A percentile compares a stretch with the other conserved stretches of the same genome.
phyloP scores from a whole-genome alignment of 805 yeast genomes.

The Saccharomycopsis capsularis region DNA sequence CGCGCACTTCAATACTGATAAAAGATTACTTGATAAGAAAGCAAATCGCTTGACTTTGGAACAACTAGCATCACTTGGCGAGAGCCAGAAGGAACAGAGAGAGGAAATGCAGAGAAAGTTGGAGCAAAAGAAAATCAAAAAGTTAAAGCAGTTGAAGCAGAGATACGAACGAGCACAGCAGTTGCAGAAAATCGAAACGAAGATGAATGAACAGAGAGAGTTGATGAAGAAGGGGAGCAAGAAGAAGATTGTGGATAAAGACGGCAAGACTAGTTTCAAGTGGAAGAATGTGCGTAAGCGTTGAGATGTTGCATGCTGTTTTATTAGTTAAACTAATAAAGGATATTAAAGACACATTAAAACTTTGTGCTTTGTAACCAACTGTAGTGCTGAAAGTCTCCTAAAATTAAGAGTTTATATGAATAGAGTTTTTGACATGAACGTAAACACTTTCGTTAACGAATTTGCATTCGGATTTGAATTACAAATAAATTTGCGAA shows the following conservation, averaged over 20 bases:
- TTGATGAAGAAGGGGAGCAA: constrained; percentile 87
- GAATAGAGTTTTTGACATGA: no score
- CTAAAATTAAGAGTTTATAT: no score
- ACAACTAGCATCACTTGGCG: constrained; percentile 32
- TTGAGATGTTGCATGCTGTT: constrained; percentile 5
- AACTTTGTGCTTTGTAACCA: no score
- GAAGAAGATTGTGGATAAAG: constrained; percentile 59
- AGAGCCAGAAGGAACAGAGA: constrained; percentile 23
- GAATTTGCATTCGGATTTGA: no score
- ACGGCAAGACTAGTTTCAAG: constrained; percentile 68
- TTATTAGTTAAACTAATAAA: no score
- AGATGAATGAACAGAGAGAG: constrained; percentile 74
- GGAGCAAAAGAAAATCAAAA: constrained; percentile 52
- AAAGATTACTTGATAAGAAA: constrained; percentile 48
- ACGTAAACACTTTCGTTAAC: no score
- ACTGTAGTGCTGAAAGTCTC: no score
- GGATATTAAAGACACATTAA: no score
- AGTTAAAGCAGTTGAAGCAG: constrained; percentile 50
- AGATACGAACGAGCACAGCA: constrained; percentile 66
- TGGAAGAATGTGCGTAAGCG: constrained; percentile 76
- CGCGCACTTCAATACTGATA: constrained; percentile 63
- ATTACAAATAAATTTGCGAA: no score
- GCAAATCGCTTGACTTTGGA: constrained; percentile 64
- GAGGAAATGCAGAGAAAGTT: constrained; percentile 29
- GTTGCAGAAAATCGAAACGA: constrained; percentile 58